phyloP scores from a whole-genome alignment of 2,329 filamentous ascomycete species.

The Reticulascus tulasneorum region DNA sequence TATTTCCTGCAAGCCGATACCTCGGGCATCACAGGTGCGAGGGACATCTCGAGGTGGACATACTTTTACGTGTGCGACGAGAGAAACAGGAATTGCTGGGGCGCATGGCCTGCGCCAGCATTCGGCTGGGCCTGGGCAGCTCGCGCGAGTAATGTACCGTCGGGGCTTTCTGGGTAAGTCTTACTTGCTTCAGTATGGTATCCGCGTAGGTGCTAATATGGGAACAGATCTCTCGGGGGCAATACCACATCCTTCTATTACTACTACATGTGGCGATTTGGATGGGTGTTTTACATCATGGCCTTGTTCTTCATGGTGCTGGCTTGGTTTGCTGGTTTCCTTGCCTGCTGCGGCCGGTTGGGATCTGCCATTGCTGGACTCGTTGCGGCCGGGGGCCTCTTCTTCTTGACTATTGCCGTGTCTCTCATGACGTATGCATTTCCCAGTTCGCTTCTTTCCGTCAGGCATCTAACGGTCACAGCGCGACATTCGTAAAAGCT shows the following conservation, averaged over 20 bases:
- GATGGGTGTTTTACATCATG: slow-evolving; percentile 88
- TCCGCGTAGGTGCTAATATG: slow-evolving; percentile 14
- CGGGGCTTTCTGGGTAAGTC: slow-evolving; percentile 42
- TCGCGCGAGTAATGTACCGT: slow-evolving; percentile 39
- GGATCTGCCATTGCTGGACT: slow-evolving; percentile 64
- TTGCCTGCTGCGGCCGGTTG: slow-evolving; percentile 68
- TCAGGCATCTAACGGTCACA: slow-evolving; percentile 17
- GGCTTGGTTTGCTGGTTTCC: slow-evolving; percentile 63
- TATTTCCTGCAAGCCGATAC: slow-evolving; percentile 87
- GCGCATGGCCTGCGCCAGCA: slow-evolving; percentile 58
- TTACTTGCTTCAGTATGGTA: neutral
- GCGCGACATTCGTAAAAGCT: slow-evolving; percentile 62
- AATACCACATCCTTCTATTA: slow-evolving; percentile 56
- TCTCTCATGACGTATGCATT: slow-evolving; percentile 68
- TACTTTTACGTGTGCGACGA: slow-evolving; percentile 80
- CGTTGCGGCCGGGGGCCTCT: slow-evolving; percentile 54
- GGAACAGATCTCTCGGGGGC: slow-evolving; percentile 39
- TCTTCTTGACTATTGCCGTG: slow-evolving; percentile 65
- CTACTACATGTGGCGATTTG: slow-evolving; percentile 86
- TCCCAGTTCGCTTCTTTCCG: slow-evolving; percentile 8
- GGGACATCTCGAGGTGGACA: slow-evolving; percentile 74
- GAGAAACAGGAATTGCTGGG: slow-evolving; percentile 61
- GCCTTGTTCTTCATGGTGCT: slow-evolving; percentile 72
- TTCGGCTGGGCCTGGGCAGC: slow-evolving; percentile 67
- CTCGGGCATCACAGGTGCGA: slow-evolving; percentile 64